phyloP scores from a whole-genome alignment of 805 yeast genomes.

The Candida easanensis region DNA sequence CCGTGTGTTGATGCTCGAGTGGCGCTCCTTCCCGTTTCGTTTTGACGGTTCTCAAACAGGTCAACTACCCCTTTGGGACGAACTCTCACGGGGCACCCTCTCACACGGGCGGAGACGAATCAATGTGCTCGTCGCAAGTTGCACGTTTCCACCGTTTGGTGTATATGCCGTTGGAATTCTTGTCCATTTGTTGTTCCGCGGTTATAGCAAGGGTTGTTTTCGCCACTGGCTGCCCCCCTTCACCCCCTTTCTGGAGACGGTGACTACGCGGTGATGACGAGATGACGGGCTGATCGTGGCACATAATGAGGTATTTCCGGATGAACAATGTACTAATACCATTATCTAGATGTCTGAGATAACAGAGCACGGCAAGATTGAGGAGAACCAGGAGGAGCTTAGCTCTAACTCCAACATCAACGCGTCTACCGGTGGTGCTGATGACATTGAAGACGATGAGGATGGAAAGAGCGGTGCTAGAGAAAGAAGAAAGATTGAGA shows the following conservation, averaged over 20 bases:
- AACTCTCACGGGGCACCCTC: neutral
- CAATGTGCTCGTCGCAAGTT: too few species aligned
- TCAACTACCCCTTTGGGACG: constrained; percentile 25
- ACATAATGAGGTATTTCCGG: neutral
- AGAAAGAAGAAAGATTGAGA: constrained; percentile 89
- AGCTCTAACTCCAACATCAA: constrained; percentile 15
- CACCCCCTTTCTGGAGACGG: too few species aligned
- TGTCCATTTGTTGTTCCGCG: too few species aligned
- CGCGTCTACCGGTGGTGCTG: constrained; percentile 14
- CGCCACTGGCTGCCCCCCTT: too few species aligned
- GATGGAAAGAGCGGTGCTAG: constrained; percentile 44
- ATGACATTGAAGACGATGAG: constrained; percentile 43
- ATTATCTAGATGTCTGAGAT: constrained; percentile 23
- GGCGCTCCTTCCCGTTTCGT: constrained; percentile 2
- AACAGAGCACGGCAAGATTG: constrained; percentile 23
- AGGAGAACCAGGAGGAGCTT: constrained; percentile 24
- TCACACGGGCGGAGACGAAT: neutral
- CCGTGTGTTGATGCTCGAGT: neutral
- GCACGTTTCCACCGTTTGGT: too few species aligned
- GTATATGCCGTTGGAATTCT: too few species aligned
- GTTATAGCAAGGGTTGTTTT: too few species aligned
- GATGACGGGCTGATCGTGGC: neutral
- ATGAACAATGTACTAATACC: constrained; percentile 6
- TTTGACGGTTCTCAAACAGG: constrained; percentile 18
- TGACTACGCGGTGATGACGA: too few species aligned